Evolutionary conservation across 2,329 filamentous ascomycete genomes (phyloP).

Genomic region (Xylaria sp.): DNA sequence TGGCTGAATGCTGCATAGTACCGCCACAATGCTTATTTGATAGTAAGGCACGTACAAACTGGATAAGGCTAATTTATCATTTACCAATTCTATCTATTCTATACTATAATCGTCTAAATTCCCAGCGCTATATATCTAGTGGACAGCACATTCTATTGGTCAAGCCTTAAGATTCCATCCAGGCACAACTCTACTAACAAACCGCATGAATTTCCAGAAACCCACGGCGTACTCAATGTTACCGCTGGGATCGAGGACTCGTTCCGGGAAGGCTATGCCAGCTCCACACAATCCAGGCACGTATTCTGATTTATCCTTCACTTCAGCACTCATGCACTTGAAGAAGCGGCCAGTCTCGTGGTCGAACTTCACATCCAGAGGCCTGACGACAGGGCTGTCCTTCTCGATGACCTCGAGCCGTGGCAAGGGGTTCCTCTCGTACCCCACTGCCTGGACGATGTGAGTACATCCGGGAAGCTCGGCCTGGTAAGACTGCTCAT

Average conservation of each 20-base stretch:
- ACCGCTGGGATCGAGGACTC: constrained; percentile 61
- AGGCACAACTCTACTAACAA: constrained; percentile 56
- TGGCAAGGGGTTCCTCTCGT: constrained; percentile 53
- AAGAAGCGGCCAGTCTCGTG: constrained; percentile 48
- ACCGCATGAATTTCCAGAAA: constrained; percentile 68
- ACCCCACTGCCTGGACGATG: constrained; percentile 63
- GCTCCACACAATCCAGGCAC: constrained; percentile 61
- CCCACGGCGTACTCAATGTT: constrained; percentile 66
- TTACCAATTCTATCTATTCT: too few relatives aligned
- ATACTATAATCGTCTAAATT: too few relatives aligned
- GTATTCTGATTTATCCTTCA: constrained; percentile 32
- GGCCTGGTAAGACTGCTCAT: constrained; percentile 42
- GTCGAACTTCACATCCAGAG: constrained; percentile 37
- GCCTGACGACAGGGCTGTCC: too few relatives aligned
- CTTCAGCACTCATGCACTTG: too few relatives aligned
- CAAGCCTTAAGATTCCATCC: too few relatives aligned
- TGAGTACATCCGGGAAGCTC: constrained; percentile 55
- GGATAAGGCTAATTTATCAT: too few relatives aligned
- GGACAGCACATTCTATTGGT: too few relatives aligned
- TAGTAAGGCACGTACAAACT: too few relatives aligned
- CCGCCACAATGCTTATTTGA: too few relatives aligned
- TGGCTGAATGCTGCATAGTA: too few relatives aligned
- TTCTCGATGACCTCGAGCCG: too few relatives aligned
- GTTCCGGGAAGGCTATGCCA: constrained; percentile 66
- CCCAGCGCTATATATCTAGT: too few relatives aligned